phyloP scores from a whole-genome alignment of 345 rosid species.

The Acer negundo region DNA sequence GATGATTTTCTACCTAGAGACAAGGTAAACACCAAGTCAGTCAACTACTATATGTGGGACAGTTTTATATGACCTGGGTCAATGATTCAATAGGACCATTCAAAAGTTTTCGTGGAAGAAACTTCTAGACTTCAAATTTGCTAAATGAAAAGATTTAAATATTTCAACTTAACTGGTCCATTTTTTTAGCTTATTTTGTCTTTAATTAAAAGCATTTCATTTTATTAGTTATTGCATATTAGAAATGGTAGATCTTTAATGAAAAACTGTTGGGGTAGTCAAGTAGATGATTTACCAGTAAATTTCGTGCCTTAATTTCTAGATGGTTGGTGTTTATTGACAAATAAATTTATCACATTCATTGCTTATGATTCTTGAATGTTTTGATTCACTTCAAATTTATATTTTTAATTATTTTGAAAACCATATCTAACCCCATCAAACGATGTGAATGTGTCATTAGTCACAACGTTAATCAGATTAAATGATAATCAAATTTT shows the following conservation, averaged over 20 bases:
- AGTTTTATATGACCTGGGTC: not conserved
- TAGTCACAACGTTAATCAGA: too few species aligned
- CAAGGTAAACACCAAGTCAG: conserved; percentile 1
- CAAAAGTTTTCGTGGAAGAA: not conserved
- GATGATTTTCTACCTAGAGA: too few species aligned
- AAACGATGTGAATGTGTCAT: not conserved
- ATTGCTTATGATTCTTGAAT: too few species aligned
- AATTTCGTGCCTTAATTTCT: conserved; percentile 7
- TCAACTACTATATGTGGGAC: not conserved
- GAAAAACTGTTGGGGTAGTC: not conserved
- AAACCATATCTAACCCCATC: not conserved
- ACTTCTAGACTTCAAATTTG: not conserved
- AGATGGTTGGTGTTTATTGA: conserved; percentile 4
- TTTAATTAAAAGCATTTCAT: not conserved
- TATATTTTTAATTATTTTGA: not conserved
- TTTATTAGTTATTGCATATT: not conserved
- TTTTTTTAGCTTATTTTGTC: not conserved
- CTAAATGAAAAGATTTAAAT: not conserved
- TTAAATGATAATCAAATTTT: too few species aligned
- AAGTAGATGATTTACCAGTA: not conserved
- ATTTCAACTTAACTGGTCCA: not conserved
- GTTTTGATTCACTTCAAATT: too few species aligned
- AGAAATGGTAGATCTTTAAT: not conserved
- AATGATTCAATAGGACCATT: conserved; percentile 2
- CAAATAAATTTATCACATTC: too few species aligned